These are phyloP conservation scores for Cladosporium halotolerans DNA, from an alignment of 2,329 filamentous ascomycete species.

Conservation along the genomic window DNA sequence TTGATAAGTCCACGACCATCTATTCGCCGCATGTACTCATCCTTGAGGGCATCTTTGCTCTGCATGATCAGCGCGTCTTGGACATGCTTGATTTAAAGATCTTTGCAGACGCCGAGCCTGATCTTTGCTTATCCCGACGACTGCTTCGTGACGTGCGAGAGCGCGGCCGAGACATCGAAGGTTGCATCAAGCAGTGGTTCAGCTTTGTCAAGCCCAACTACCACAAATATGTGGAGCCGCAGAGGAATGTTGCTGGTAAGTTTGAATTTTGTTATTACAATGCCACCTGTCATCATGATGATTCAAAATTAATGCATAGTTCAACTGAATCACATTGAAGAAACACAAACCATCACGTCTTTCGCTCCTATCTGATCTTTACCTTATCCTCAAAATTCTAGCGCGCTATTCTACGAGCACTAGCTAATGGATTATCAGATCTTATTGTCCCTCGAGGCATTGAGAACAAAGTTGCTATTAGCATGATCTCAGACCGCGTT, in stretches of 20 bases:
- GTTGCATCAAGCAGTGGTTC: slow-evolving; percentile 98
- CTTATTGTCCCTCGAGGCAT: slow-evolving; percentile 93
- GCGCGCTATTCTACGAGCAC: background rate
- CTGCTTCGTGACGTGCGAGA: slow-evolving; percentile 84
- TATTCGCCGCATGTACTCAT: slow-evolving; percentile 96
- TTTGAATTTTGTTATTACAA: slow-evolving; percentile 9
- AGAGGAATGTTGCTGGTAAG: slow-evolving; percentile 73
- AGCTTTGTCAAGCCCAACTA: slow-evolving; percentile 94
- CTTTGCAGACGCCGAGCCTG: slow-evolving; percentile 92
- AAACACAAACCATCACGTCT: slow-evolving; percentile 31
- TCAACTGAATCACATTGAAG: slow-evolving; percentile 35
- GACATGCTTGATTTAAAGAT: slow-evolving; percentile 94
- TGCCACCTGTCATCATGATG: slow-evolving; percentile 26
- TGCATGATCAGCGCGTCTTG: slow-evolving; percentile 80
- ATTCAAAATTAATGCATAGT: slow-evolving; percentile 34
- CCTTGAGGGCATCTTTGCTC: slow-evolving; percentile 89
- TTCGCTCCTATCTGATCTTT: slow-evolving; percentile 30
- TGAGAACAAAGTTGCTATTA: slow-evolving; percentile 87
- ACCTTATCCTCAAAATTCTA: background rate
- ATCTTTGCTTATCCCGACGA: slow-evolving; percentile 87
- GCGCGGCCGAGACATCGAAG: slow-evolving; percentile 84
- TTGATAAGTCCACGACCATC: slow-evolving; percentile 74
- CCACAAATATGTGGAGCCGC: slow-evolving; percentile 86
- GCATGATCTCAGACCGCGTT: slow-evolving; percentile 91
- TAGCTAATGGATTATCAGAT: slow-evolving; percentile 45